These are phyloP conservation scores for Trichoderma sp. DNA, from an alignment of 2,329 filamentous ascomycete genomes.

Conservation along the genomic window DNA sequence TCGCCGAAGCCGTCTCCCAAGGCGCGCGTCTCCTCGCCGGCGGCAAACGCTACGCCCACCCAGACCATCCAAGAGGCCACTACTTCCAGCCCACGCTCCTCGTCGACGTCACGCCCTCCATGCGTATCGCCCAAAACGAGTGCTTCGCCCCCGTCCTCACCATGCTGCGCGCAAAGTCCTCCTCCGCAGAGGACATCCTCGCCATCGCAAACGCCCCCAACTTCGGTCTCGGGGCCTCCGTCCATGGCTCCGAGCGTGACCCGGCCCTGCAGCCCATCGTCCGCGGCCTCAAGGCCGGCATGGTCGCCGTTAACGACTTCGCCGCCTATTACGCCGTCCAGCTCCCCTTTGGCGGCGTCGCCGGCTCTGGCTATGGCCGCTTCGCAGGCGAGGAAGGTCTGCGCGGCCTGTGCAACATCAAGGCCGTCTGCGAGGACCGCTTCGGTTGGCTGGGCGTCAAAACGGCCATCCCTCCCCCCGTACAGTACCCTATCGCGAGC, in stretches of 20 bases:
- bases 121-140: conserved; percentile 87
- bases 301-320: conserved; percentile 96
- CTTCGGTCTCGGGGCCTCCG: conserved; percentile 85
- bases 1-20: conserved; percentile 72
- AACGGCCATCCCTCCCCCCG: conserved; percentile 77
- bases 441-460: conserved; percentile 61
- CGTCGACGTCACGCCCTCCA: conserved; percentile 80
- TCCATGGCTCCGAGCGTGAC: conserved; percentile 72
- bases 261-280: conserved; percentile 66
- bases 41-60: conserved; percentile 71
- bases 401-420: conserved; percentile 80
- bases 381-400: conserved; percentile 92
- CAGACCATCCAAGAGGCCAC: conserved; percentile 73
- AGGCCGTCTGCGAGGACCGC: conserved; percentile 81
- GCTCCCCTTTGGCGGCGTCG: conserved; percentile 89
- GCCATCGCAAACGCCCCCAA: conserved; percentile 77
- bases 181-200: conserved; percentile 65
- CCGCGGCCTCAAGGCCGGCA: conserved; percentile 72
- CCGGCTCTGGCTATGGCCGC: conserved; percentile 85
- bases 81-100: conserved; percentile 93
- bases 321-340: conserved; percentile 91
- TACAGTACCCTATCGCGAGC: conserved; percentile 77
- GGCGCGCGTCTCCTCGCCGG: conserved; percentile 83
- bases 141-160: conserved; percentile 92
- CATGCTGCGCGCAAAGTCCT: conserved; percentile 71